These are phyloP conservation scores for Monosporozyma yasuniensis DNA, from an alignment of 805 yeast genomes.

Conservation along the genomic window DNA sequence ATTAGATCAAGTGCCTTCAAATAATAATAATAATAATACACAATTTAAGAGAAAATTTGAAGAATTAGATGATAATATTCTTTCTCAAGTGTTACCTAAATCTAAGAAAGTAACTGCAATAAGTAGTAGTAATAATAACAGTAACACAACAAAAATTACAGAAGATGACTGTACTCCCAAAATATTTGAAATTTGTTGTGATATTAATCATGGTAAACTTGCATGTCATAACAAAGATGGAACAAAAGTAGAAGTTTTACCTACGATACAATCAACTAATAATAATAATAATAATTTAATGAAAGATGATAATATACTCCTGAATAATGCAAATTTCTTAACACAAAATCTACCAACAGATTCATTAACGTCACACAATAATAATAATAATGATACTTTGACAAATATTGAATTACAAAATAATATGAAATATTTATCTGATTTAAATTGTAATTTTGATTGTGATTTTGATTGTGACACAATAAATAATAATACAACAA, in stretches of 20 bases:
- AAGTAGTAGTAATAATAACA: background rate
- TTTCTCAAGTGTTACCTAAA: constrained; percentile 6
- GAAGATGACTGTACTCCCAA: constrained; percentile 29
- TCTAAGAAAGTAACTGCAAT: background rate
- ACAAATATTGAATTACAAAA: background rate
- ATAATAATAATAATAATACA: background rate
- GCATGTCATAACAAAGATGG: background rate
- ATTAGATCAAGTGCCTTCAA: background rate
- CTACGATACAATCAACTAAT: background rate
- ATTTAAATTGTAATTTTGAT: constrained; percentile 21
- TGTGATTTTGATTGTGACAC: constrained; percentile 15
- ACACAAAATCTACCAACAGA: background rate
- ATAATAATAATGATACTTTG: background rate
- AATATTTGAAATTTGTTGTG: constrained; percentile 36
- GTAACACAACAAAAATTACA: background rate
- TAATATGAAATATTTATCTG: constrained; percentile 1
- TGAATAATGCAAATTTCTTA: background rate
- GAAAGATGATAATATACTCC: constrained; percentile 1
- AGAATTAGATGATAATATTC: background rate
- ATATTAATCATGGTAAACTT: constrained; percentile 22
- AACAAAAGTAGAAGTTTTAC: background rate
- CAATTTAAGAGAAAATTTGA: background rate
- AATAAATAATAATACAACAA: background rate
- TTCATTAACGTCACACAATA: background rate
- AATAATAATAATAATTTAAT: background rate